Conservation (phyloP, 306 rosid species). For the Castanea mollissima region DNA sequence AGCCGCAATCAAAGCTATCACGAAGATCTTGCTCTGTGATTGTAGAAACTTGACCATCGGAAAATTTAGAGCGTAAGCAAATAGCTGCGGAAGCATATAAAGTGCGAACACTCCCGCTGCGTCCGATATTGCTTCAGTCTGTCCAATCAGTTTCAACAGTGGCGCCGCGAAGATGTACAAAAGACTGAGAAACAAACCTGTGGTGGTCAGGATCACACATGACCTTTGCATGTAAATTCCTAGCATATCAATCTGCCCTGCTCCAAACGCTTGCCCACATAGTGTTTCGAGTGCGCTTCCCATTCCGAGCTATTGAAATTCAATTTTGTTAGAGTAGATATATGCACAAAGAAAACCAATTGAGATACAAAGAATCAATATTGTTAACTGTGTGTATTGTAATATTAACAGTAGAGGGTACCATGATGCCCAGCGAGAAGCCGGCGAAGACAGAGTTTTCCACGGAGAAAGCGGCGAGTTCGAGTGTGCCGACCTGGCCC, state of each 20-base stretch:
- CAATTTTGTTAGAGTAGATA: too few relatives aligned
- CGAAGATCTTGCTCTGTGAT: slow-evolving; percentile 85
- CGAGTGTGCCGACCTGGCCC: slow-evolving; percentile 73
- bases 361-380: too few relatives aligned
- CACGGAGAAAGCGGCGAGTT: slow-evolving; percentile 82
- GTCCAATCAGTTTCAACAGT: slow-evolving; percentile 54
- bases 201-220: slow-evolving; percentile 58
- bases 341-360: too few relatives aligned
- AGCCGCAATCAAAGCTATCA: slow-evolving; percentile 64
- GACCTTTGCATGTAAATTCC: slow-evolving; percentile 95
- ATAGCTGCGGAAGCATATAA: slow-evolving; percentile 89
- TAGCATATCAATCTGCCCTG: slow-evolving; percentile 69
- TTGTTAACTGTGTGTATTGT: too few relatives aligned
- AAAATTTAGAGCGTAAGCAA: slow-evolving; percentile 73
- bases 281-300: slow-evolving; percentile 91
- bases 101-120: slow-evolving; percentile 70
- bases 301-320: slow-evolving; percentile 63
- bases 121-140: slow-evolving; percentile 53
- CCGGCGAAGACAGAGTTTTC: slow-evolving; percentile 96
- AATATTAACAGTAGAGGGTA: neutral
- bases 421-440: slow-evolving; percentile 78
- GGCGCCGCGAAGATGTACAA: slow-evolving; percentile 57
- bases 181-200: slow-evolving; percentile 36
- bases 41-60: slow-evolving; percentile 81
- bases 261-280: slow-evolving; percentile 90